Evolutionary conservation across 345 rosid species (phyloP).

Genomic region (Corymbia maculata): DNA sequence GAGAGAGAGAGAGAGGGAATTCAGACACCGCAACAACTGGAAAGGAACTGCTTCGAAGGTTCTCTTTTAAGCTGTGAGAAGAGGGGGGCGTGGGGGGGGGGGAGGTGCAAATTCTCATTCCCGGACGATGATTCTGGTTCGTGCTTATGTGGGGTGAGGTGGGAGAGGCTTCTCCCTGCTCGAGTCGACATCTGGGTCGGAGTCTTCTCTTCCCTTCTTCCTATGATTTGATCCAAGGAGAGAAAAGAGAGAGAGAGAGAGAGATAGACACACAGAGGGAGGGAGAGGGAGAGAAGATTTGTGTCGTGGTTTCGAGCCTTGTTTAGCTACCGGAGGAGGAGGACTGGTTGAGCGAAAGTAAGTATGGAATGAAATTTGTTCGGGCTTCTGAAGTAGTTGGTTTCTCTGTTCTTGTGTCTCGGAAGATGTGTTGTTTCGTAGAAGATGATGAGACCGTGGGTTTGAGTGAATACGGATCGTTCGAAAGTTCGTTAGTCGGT

Average conservation of each 20-base stretch:
- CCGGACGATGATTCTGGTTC: not conserved
- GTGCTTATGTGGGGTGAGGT: not conserved
- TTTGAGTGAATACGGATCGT: not conserved
- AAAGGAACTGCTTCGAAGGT: slow-evolving; percentile 2
- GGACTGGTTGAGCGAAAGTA: not conserved
- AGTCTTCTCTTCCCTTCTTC: not conserved
- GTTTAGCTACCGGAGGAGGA: not conserved
- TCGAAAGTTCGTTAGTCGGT: not conserved
- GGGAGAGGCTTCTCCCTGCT: not conserved
- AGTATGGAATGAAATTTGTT: not conserved
- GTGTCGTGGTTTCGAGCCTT: not conserved
- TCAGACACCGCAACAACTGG: not conserved
- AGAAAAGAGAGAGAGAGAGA: not conserved
- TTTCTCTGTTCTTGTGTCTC: not conserved
- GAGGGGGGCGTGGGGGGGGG: not conserved
- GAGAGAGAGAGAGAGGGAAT: not conserved
- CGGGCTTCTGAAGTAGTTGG: not conserved
- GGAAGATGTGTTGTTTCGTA: not conserved
- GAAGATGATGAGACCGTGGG: not conserved
- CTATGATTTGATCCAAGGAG: not conserved
- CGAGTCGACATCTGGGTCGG: not conserved
- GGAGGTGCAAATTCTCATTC: not conserved
- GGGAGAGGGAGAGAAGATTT: not conserved
- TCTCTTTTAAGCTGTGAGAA: slow-evolving; percentile 23
- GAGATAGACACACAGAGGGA: not conserved